These are phyloP conservation scores for Apiospora sp. DNA, from an alignment of 2,329 filamentous ascomycete species.

Conservation along the genomic window DNA sequence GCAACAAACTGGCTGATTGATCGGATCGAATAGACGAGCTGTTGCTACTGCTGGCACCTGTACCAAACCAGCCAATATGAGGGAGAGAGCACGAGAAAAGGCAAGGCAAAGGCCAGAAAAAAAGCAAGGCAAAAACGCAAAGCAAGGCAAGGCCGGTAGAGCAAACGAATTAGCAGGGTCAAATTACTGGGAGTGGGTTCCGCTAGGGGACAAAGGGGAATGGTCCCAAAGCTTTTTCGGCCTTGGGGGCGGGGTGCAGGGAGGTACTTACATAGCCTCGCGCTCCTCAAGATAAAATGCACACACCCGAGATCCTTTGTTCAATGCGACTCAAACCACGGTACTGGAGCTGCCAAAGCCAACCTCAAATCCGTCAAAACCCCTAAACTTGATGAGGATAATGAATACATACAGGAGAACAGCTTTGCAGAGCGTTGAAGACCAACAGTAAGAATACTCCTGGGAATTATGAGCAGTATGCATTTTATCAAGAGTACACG, in stretches of 20 bases:
- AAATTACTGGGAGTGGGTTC: constrained; percentile 10
- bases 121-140: constrained; percentile 17
- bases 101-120: neutral
- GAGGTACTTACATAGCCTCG: neutral
- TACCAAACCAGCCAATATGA: neutral
- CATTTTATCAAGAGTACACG: no score
- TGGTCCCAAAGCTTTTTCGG: neutral
- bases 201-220: constrained; percentile 6
- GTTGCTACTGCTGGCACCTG: neutral
- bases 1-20: neutral
- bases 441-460: no score
- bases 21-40: neutral
- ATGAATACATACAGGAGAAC: no score
- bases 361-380: no score
- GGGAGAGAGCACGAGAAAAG: neutral
- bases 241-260: constrained; percentile 6
- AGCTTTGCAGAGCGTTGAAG: no score
- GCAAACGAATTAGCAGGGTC: constrained; percentile 20
- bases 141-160: constrained; percentile 20
- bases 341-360: no score
- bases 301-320: no score
- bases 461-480: no score
- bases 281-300: neutral
- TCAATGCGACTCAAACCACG: no score
- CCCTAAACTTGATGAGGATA: no score